A percentile compares a stretch with the other conserved stretches of the same genome.
These are phyloP conservation scores for Epichloe aotearoae DNA, from an alignment of 2,329 filamentous ascomycete species.

Conservation along the genomic window DNA sequence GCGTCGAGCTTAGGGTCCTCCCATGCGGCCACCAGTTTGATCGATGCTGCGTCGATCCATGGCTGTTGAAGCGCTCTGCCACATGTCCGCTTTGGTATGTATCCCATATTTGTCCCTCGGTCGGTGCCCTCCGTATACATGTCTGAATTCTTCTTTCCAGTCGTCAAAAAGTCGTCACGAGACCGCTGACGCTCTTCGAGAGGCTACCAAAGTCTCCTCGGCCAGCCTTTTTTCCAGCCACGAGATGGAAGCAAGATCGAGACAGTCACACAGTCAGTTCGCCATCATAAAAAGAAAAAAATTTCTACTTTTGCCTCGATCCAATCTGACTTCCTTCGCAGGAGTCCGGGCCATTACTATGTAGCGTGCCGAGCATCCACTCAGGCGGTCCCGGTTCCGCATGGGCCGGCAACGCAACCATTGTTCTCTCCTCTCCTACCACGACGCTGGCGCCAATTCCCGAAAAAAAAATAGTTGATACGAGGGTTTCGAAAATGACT, in stretches of 20 bases:
- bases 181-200: neutral
- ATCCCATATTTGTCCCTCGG: neutral
- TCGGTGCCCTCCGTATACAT: too few relatives aligned
- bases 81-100: constrained; percentile 5
- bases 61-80: neutral
- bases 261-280: neutral
- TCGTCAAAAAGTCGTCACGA: neutral
- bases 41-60: constrained; percentile 2
- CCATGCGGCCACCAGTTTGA: constrained; percentile 4
- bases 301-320: too few relatives aligned
- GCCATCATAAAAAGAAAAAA: too few relatives aligned
- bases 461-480: neutral
- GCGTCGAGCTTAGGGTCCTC: neutral
- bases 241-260: neutral
- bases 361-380: constrained; percentile 1
- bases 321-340: neutral
- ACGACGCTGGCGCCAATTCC: neutral
- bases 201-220: neutral
- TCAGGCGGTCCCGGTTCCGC: neutral
- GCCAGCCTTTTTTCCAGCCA: neutral
- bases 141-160: neutral
- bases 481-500: neutral
- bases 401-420: neutral
- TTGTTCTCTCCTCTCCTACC: neutral
- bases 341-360: neutral